Conservation (phyloP, 768 basidiomycete species). For the Boletus patriciae region DNA sequence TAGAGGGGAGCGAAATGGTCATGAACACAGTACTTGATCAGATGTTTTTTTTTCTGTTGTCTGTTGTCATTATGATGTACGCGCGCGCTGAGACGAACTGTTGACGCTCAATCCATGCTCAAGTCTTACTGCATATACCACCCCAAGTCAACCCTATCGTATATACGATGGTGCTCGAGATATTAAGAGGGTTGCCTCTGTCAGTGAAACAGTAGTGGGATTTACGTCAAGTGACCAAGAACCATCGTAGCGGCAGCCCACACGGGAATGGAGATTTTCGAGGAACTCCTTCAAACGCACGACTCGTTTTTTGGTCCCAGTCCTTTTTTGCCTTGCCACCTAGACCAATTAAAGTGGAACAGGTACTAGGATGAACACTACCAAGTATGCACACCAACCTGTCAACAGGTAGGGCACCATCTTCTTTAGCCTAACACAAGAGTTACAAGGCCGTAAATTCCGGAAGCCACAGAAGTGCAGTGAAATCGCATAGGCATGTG, state of each 20-base stretch:
- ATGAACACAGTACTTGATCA: no score
- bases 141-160: no score
- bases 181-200: no score
- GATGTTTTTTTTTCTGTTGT: not conserved
- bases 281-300: slow-evolving; percentile 75
- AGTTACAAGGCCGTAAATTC: slow-evolving; percentile 77
- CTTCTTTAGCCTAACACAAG: slow-evolving; percentile 86
- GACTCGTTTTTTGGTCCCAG: slow-evolving; percentile 64
- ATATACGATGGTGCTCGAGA: no score
- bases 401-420: slow-evolving; percentile 81
- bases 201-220: no score
- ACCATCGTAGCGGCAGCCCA: slow-evolving; percentile 19
- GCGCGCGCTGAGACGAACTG: not conserved
- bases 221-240: slow-evolving; percentile 20
- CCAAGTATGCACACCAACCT: slow-evolving; percentile 26
- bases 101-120: no score
- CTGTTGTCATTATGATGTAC: not conserved
- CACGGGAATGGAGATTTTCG: slow-evolving; percentile 51
- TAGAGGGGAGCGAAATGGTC: no score
- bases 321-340: slow-evolving; percentile 27
- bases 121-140: no score
- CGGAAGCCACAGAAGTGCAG: slow-evolving; percentile 66
- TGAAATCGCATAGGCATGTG: slow-evolving; percentile 91
- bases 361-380: not conserved
- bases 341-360: not conserved